Percentiles rank a stretch among this genome's conserved stretches.
These are phyloP conservation scores for Iris pallida DNA, from an alignment of 116 monocot species.

Conservation along the genomic window DNA sequence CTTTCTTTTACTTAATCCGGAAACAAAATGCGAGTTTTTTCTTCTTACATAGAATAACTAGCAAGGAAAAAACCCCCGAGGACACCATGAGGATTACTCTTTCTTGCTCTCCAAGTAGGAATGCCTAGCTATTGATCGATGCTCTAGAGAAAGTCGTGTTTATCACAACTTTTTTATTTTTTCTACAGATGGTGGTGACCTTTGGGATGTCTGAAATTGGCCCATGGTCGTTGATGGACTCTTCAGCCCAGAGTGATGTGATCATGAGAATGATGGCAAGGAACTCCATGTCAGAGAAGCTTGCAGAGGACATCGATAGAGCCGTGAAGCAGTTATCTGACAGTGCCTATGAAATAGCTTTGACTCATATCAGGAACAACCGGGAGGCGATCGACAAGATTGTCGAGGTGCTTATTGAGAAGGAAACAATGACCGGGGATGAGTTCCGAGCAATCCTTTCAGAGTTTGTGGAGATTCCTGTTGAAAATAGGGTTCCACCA, in stretches of 20 bases:
- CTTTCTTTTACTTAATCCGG: too few relatives aligned
- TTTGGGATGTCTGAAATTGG: slow-evolving; percentile 98
- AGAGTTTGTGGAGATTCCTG: slow-evolving; percentile 83
- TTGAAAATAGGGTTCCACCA: slow-evolving; percentile 67
- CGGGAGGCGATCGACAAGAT: slow-evolving; percentile 94
- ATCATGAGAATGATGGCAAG: slow-evolving; percentile 99
- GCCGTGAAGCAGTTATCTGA: slow-evolving; percentile 83
- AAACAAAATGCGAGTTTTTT: too few relatives aligned
- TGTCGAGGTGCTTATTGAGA: slow-evolving; percentile 89
- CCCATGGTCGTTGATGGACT: slow-evolving; percentile 94
- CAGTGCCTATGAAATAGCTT: slow-evolving; percentile 68
- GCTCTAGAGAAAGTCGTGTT: too few relatives aligned
- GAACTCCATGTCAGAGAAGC: slow-evolving; percentile 95
- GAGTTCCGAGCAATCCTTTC: slow-evolving; percentile 91
- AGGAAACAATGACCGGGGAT: slow-evolving; percentile 81
- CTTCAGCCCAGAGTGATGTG: slow-evolving; percentile 74
- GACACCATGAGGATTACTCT: too few relatives aligned
- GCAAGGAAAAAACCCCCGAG: too few relatives aligned
- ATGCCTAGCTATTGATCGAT: too few relatives aligned
- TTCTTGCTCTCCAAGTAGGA: too few relatives aligned
- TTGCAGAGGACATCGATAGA: slow-evolving; percentile 85
- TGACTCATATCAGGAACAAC: slow-evolving; percentile 83
- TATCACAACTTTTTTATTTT: neutral
- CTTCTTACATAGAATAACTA: too few relatives aligned
- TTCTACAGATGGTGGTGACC: slow-evolving; percentile 76